phyloP scores from a whole-genome alignment of 139 green algal species.

The Chlorella vulgaris region DNA sequence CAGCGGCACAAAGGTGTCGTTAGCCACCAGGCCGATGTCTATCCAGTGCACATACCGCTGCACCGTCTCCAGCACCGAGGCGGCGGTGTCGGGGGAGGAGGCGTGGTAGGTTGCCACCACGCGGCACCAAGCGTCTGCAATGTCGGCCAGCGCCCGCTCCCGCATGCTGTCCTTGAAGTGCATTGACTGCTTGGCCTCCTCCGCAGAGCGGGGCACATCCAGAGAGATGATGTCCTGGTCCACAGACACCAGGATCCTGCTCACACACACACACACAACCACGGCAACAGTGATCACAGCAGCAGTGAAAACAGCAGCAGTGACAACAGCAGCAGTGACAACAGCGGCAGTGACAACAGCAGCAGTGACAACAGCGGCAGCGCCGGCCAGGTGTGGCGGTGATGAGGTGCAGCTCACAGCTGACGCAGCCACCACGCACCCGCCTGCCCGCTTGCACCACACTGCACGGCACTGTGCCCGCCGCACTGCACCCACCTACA shows the following conservation, averaged over 20 bases:
- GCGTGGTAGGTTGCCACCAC: conserved; percentile 49
- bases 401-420: no score
- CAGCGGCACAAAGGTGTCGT: conserved; percentile 81
- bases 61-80: conserved; percentile 68
- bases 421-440: no score
- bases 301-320: no score
- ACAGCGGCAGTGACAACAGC: no score
- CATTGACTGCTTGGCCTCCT: conserved; percentile 79
- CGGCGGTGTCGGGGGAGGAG: conserved; percentile 58
- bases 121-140: conserved; percentile 76
- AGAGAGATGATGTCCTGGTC: conserved; percentile 94
- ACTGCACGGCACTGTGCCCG: neutral
- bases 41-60: conserved; percentile 92
- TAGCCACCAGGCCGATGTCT: conserved; percentile 91
- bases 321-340: no score
- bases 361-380: no score
- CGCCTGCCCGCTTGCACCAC: neutral
- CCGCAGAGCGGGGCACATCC: conserved; percentile 81
- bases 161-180: conserved; percentile 96
- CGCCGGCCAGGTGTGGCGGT: no score
- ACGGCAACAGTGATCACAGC: no score
- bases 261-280: no score
- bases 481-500: conserved; percentile 49
- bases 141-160: conserved; percentile 77
- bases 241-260: conserved; percentile 81